Conservation (phyloP, 139 green algal species). For the Tetratostichococcus sp. region DNA sequence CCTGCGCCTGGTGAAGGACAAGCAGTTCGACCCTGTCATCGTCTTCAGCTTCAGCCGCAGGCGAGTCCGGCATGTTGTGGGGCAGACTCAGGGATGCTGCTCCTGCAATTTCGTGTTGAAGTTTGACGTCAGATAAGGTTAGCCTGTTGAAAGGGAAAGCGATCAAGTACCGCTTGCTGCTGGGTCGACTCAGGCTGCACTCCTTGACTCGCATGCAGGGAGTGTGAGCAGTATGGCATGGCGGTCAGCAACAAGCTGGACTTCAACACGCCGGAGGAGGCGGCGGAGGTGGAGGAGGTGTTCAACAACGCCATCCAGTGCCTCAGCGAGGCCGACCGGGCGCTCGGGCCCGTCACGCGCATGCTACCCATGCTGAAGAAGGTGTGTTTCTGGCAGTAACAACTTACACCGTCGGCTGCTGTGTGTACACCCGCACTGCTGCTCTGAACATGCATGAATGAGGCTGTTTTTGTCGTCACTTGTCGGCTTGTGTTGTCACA, state of each 20-base stretch:
- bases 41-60: constrained; percentile 89
- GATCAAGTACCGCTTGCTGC: too few species aligned
- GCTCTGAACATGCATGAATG: too few species aligned
- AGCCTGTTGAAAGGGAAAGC: too few species aligned
- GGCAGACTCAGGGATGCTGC: too few species aligned
- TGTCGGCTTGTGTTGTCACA: too few species aligned
- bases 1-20: constrained; percentile 60
- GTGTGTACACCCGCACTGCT: too few species aligned
- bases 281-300: constrained; percentile 43
- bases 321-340: constrained; percentile 75
- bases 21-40: constrained; percentile 80
- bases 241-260: constrained; percentile 29
- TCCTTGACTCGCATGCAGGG: constrained; percentile 15
- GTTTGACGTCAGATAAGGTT: too few species aligned
- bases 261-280: constrained; percentile 53
- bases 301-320: constrained; percentile 74
- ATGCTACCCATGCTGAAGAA: constrained; percentile 81
- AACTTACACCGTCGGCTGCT: too few species aligned
- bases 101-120: too few species aligned
- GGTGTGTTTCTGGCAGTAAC: not conserved
- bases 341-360: constrained; percentile 61
- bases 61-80: too few species aligned
- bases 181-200: too few species aligned
- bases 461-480: too few species aligned
- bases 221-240: constrained; percentile 66